Conservation (phyloP, 768 basidiomycete genomes). For the Amanita pallidorosea region DNA sequence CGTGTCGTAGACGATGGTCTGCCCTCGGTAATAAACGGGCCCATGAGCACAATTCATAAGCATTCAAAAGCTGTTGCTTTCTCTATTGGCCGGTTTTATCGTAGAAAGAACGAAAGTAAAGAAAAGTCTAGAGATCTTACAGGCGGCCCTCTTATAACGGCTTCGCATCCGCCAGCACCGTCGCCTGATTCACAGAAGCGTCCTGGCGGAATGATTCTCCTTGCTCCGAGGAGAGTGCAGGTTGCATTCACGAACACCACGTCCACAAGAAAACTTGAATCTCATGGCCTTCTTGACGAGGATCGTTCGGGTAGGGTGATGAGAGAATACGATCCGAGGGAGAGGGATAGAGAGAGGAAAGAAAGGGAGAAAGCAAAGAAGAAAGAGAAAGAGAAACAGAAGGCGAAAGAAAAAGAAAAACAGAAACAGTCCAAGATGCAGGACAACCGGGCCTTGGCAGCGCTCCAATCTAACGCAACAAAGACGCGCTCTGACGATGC, state of each 20-base stretch:
- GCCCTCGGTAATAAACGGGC: conserved; percentile 33
- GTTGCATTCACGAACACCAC: conserved; percentile 69
- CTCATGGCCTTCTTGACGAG: conserved; percentile 56
- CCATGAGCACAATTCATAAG: conserved; percentile 64
- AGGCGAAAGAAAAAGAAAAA: conserved; percentile 12
- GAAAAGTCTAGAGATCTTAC: conserved; percentile 4
- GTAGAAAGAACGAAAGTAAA: conserved; percentile 9
- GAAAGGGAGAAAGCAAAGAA: conserved; percentile 18
- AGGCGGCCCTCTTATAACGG: conserved; percentile 1
- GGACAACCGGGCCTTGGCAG: conserved; percentile 6
- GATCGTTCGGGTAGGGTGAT: conserved; percentile 16
- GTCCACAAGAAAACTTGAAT: conserved; percentile 56
- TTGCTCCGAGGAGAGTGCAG: conserved; percentile 70
- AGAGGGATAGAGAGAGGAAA: conserved; percentile 14
- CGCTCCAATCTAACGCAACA: not conserved
- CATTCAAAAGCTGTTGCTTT: conserved; percentile 74
- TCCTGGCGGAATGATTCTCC: conserved; percentile 41
- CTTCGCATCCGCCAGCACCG: conserved; percentile 1
- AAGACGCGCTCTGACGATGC: not conserved
- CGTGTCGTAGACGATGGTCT: conserved; percentile 33
- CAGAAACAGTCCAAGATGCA: conserved; percentile 11
- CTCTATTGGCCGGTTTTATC: conserved; percentile 63
- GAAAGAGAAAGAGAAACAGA: conserved; percentile 19
- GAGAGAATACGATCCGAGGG: conserved; percentile 12
- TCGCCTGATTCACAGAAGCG: conserved; percentile 14